Percentiles rank a stretch among this genome's conserved stretches.
These are phyloP conservation scores for Acrocalymma vagum DNA, from an alignment of 2,329 filamentous ascomycete genomes.

Conservation along the genomic window DNA sequence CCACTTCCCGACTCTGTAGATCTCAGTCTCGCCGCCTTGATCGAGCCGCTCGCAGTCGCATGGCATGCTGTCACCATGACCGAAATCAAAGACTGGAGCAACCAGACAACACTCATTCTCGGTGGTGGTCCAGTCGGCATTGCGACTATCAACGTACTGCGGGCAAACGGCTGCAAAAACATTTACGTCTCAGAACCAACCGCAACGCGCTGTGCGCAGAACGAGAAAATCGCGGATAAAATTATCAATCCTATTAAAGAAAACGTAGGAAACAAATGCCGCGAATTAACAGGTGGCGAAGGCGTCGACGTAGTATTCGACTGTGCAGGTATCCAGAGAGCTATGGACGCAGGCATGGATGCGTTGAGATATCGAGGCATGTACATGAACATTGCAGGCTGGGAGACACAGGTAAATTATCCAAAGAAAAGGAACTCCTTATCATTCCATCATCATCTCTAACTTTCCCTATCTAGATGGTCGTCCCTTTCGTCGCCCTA, in stretches of 20 bases:
- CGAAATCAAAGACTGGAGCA: conserved; percentile 15
- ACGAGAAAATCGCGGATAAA: conserved; percentile 30
- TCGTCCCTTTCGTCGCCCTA: conserved; percentile 31
- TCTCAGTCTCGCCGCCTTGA: conserved; percentile 32
- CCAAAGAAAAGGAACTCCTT: too few relatives aligned
- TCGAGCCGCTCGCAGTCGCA: conserved; percentile 40
- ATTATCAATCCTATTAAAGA: conserved; percentile 35
- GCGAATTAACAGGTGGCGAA: conserved; percentile 34
- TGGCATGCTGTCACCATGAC: conserved; percentile 35
- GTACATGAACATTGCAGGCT: conserved; percentile 44
- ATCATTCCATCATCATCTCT: too few relatives aligned
- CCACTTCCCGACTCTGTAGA: conserved; percentile 30
- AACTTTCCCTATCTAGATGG: conserved; percentile 28
- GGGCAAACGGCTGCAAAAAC: conserved; percentile 25
- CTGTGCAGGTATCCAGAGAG: conserved; percentile 42
- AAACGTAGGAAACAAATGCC: conserved; percentile 36
- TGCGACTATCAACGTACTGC: conserved; percentile 26
- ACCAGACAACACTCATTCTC: conserved; percentile 28
- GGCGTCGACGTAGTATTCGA: conserved; percentile 46
- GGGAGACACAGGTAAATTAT: conserved; percentile 39
- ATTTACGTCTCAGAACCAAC: conserved; percentile 38
- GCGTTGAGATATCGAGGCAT: conserved; percentile 34
- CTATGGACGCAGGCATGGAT: conserved; percentile 38
- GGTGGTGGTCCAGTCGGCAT: conserved; percentile 40
- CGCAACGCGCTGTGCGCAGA: conserved; percentile 25